A percentile compares a stretch with the other conserved stretches of the same genome.
Evolutionary conservation across 805 yeast species (phyloP).

Genomic region (Candida loeiensis): DNA sequence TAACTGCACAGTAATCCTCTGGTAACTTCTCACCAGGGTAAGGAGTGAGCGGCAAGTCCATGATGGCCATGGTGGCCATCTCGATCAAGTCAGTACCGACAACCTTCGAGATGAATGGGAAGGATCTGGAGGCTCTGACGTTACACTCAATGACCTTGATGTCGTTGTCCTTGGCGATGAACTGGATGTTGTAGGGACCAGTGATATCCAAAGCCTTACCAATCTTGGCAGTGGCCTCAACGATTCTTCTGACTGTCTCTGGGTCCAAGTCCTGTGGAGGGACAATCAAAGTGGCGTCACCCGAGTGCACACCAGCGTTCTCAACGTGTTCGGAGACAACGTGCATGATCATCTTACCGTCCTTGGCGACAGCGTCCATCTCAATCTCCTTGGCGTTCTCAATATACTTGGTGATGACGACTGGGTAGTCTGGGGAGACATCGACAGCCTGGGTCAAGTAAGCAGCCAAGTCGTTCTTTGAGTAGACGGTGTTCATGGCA

Average conservation of each 20-base stretch:
- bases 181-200: conserved; percentile 97
- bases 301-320: conserved; percentile 99
- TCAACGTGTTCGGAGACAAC: conserved; percentile 98
- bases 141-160: conserved; percentile 98
- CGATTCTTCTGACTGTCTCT: conserved; percentile 87
- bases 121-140: conserved; percentile 98
- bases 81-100: conserved; percentile 95
- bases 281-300: conserved; percentile 95
- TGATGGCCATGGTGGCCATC: conserved; percentile 93
- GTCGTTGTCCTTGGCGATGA: conserved; percentile 91
- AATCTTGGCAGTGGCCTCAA: conserved; percentile 92
- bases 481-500: conserved; percentile 96
- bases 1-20: conserved; percentile 90
- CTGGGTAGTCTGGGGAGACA: conserved; percentile 97
- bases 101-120: conserved; percentile 97
- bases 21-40: conserved; percentile 90
- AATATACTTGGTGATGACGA: conserved; percentile 92
- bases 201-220: conserved; percentile 93
- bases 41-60: conserved; percentile 82
- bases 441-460: conserved; percentile 93
- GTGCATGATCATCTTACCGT: conserved; percentile 93
- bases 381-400: conserved; percentile 97
- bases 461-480: conserved; percentile 80
- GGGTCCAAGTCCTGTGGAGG: conserved; percentile 95
- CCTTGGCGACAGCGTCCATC: conserved; percentile 96